Evolutionary conservation across 2,329 filamentous ascomycete species (phyloP).

Genomic region (Neonectria magnoliae): DNA sequence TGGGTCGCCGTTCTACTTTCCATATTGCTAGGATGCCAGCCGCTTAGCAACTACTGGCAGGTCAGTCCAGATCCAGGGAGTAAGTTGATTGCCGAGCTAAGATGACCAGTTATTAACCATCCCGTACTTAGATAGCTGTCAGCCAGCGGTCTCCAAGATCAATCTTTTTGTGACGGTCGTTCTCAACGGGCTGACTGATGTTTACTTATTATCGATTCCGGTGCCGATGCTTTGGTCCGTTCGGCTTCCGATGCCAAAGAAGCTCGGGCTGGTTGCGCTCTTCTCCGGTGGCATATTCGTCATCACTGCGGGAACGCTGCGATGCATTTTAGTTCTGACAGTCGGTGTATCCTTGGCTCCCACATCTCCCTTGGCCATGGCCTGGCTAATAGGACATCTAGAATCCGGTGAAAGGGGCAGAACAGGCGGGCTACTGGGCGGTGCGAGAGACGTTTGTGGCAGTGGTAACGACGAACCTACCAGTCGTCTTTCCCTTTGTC

Average conservation of each 20-base stretch:
- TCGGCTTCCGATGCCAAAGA: conserved; percentile 45
- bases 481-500: conserved; percentile 53
- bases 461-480: conserved; percentile 50
- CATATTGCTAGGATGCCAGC: conserved; percentile 61
- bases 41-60: conserved; percentile 65
- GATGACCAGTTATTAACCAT: conserved; percentile 10
- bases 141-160: conserved; percentile 58
- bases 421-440: conserved; percentile 49
- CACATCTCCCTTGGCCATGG: neutral
- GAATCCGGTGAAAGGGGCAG: conserved; percentile 48
- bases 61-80: conserved; percentile 66
- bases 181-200: conserved; percentile 62
- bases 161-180: conserved; percentile 59
- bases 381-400: conserved; percentile 24
- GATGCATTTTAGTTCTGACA: conserved; percentile 47
- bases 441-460: conserved; percentile 52
- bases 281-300: conserved; percentile 52
- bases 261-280: conserved; percentile 47
- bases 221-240: conserved; percentile 57
- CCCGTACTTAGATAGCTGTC: conserved; percentile 50
- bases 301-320: conserved; percentile 46
- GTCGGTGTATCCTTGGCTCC: conserved; percentile 34
- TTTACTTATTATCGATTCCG: conserved; percentile 66
- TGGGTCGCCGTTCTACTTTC: conserved; percentile 59
- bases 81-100: conserved; percentile 44